Base-by-base conservation (phyloP, 306 rosid species). In the Rosa lucieae region DNA sequence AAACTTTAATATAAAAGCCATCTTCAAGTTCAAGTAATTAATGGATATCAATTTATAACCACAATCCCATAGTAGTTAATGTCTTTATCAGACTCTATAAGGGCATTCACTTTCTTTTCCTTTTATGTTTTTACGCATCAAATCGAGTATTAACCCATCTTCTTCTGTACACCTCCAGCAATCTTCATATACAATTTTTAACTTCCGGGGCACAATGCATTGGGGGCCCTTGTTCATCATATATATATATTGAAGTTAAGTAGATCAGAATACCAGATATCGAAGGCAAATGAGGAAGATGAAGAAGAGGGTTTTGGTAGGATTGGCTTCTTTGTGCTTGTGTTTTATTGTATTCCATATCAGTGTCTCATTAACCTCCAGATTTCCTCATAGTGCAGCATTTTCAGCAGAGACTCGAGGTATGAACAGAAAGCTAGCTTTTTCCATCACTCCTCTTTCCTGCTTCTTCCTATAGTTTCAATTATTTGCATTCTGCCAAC, bases 361-460 rank as follows among this genome's bases (percentile, higher is more conserved):
- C 48, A 17, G 1, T 23, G 7, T 32, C 48, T 39, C 37, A 5
- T 35, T 35, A 35, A 29, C 66, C 47, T 51, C 67, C 77, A 32
- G 17, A 40, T 44, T 48, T 48, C 35, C 37, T 0, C 3, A 17
- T 1, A 13, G 39, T 9, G 6, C 14, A 47, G 20, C 81, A 80
- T 83, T 79, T 73, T 67, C 52, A 40, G 10, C 47, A 32, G 21
- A 46, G 44, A 23, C 6, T 77, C 51, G 76, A 82, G 67, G 48
- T 23, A 23, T 5, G 49, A 76, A 46, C 52, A 51, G 18, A 51
- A 12, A 17, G 56, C 53, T 49, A 12, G 6, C 10, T 51, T 51
- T 5, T 51, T 51, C 20, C 3, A 15, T 51, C 56, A 51, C 3
- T 51, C 56, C 18, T 14, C 56, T 51, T 51, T 15, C 12, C n/a